Percentiles rank a stretch among this genome's conserved stretches.
These are phyloP conservation scores for Suhomyces kunorum DNA, from an alignment of 1,139 yeast genomes.

Conservation along the genomic window DNA sequence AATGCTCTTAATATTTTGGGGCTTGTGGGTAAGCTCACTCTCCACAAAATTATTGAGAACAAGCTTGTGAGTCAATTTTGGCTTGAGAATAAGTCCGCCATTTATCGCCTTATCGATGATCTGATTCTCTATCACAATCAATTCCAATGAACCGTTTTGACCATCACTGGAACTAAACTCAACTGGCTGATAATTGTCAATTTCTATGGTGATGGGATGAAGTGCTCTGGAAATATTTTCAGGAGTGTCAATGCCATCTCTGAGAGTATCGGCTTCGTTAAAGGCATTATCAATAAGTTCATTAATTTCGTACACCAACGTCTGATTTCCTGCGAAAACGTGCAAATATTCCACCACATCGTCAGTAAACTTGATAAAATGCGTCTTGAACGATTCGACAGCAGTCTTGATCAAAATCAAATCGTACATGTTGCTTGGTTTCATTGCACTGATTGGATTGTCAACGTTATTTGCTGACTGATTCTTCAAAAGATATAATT, in stretches of 20 bases:
- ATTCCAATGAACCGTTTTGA: conserved; percentile 22
- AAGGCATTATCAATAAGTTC: conserved; percentile 32
- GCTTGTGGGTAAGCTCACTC: conserved; percentile 34
- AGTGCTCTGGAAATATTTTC: conserved; percentile 13
- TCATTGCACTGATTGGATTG: conserved; percentile 20
- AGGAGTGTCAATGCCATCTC: conserved; percentile 27
- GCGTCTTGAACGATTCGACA: conserved; percentile 38
- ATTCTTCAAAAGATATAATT: conserved; percentile 39
- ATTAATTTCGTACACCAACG: conserved; percentile 34
- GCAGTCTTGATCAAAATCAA: conserved; percentile 34
- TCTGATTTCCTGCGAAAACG: conserved; percentile 32
- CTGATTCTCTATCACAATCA: conserved; percentile 38
- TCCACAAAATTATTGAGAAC: conserved; percentile 43
- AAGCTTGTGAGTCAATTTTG: conserved; percentile 33
- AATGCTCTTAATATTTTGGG: conserved; percentile 19
- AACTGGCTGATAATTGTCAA: conserved; percentile 36
- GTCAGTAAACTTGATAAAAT: conserved; percentile 22
- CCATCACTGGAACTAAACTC: conserved; percentile 17
- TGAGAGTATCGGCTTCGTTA: conserved; percentile 19
- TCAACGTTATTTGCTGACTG: conserved; percentile 19
- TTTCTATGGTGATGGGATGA: conserved; percentile 32
- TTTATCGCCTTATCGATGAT: conserved; percentile 21
- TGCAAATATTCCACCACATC: conserved; percentile 24
- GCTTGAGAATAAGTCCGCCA: conserved; percentile 25
- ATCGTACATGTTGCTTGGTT: conserved; percentile 38